Evolutionary conservation across 345 rosid genomes (phyloP).

Genomic region (Conringia planisiliqua): DNA sequence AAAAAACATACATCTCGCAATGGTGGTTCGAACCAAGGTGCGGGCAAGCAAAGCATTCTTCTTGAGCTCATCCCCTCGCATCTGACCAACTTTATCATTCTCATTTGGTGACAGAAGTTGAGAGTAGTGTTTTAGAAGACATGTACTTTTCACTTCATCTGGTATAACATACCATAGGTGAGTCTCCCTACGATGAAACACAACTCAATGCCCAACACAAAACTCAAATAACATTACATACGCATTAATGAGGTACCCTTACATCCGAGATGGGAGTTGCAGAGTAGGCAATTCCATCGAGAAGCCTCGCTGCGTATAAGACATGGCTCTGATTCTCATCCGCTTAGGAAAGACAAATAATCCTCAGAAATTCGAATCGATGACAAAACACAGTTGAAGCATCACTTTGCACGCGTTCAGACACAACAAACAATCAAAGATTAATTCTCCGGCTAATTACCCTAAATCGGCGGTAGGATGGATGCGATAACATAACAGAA

Average conservation of each 20-base stretch:
- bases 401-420: background rate
- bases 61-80: constrained; percentile 60
- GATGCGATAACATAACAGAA: background rate
- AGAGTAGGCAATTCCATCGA: constrained; percentile 42
- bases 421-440: background rate
- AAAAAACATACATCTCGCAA: constrained; percentile 74
- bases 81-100: constrained; percentile 49
- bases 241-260: background rate
- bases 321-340: constrained; percentile 18
- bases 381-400: background rate
- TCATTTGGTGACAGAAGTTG: constrained; percentile 71
- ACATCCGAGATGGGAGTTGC: constrained; percentile 65
- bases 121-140: constrained; percentile 57
- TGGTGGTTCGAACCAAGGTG: constrained; percentile 77
- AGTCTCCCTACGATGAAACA: constrained; percentile 53
- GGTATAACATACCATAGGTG: constrained; percentile 85
- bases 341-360: background rate
- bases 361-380: background rate
- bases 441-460: background rate
- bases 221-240: background rate
- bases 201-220: no score
- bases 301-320: constrained; percentile 36
- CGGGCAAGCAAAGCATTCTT: constrained; percentile 84
- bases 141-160: constrained; percentile 57
- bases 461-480: background rate